These are phyloP conservation scores for Bacidia gigantensis DNA, from an alignment of 495 filamentous ascomycete genomes.

Conservation along the genomic window DNA sequence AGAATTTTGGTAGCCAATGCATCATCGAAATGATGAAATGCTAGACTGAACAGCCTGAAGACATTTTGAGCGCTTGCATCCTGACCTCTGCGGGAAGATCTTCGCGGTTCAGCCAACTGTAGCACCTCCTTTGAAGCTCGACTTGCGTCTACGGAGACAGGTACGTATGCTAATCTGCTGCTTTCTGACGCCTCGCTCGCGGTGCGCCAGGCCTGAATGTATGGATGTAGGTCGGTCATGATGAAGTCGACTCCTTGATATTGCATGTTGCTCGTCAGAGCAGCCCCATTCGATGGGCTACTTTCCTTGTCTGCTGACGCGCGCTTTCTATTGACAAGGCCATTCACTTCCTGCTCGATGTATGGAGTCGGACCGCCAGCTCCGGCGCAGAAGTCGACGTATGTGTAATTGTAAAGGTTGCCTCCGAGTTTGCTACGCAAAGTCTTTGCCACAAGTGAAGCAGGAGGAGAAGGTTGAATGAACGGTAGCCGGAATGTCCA, in stretches of 20 bases:
- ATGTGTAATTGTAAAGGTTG: constrained; percentile 33
- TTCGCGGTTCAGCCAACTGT: constrained; percentile 2
- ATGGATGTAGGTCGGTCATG: constrained; percentile 55
- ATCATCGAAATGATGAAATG: constrained; percentile 68
- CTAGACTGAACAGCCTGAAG: constrained; percentile 56
- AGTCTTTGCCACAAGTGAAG: constrained; percentile 23
- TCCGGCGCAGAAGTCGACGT: constrained; percentile 65
- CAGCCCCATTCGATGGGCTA: neutral
- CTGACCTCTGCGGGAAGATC: neutral
- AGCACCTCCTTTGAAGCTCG: constrained; percentile 34
- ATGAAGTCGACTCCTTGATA: constrained; percentile 41
- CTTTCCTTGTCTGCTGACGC: neutral
- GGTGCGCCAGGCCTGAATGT: constrained; percentile 47
- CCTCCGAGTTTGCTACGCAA: constrained; percentile 29
- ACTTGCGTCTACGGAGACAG: constrained; percentile 47
- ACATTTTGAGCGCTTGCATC: constrained; percentile 15
- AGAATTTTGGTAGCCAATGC: constrained; percentile 42
- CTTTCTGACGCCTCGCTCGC: constrained; percentile 31
- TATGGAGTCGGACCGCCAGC: constrained; percentile 52
- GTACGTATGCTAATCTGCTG: constrained; percentile 41
- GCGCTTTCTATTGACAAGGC: constrained; percentile 15
- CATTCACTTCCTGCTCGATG: constrained; percentile 48
- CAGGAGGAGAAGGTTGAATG: constrained; percentile 17
- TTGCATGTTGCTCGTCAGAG: neutral
- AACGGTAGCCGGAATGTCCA: constrained; percentile 21